Base-by-base conservation (phyloP, 805 yeast species). In the Yarrowia alimentaria region DNA sequence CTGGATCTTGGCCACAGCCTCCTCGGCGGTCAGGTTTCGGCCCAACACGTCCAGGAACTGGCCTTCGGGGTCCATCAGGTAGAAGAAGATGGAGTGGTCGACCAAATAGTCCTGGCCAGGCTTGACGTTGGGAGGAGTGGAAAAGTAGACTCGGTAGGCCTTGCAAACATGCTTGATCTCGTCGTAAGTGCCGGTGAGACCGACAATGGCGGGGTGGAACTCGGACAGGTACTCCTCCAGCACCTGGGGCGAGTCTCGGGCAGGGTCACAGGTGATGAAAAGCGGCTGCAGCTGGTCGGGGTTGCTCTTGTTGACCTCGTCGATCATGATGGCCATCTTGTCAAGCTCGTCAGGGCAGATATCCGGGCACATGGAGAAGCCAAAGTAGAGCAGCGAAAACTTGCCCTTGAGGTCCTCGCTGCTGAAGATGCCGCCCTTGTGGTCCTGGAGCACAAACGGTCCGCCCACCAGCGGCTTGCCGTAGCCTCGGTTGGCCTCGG, bases 21-120 rank as follows among this genome's bases (percentile, higher is more conserved):
- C 81, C 16, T 73, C 75, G 19, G 89, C 90, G 53, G 82, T 86
- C 58, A 82, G 86, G 61, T 91, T 91, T 66, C 95, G 81, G 51
- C 99, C 99, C 58, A 91, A 73, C 6, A 93, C 98, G 65, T 91
- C 96, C 42, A 91, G 85, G 63, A 88, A 93, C 63, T 87, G 80
- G 40, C 98, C 99, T 64, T 93, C 96, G n/a, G 96, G 90, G 65
- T 93, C 98, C 97, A 93, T 91, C 60, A 93, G 72, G 63, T 93
- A 93, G 69, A 91, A 91, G 78, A 93, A 93, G 54, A 93, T 89
- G 3, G 98, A 91, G 68, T 93, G 99, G 64, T 93, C 99, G 24
- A 93, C 99, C 55, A 93, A 74, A 64, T 93, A 93, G 60, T 93
- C 96, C 68, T 93, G 95, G 14, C 97, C 98, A 0, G 95, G 93